Conservation (phyloP, 2,329 filamentous ascomycete genomes). For the Basipetospora sp. region DNA sequence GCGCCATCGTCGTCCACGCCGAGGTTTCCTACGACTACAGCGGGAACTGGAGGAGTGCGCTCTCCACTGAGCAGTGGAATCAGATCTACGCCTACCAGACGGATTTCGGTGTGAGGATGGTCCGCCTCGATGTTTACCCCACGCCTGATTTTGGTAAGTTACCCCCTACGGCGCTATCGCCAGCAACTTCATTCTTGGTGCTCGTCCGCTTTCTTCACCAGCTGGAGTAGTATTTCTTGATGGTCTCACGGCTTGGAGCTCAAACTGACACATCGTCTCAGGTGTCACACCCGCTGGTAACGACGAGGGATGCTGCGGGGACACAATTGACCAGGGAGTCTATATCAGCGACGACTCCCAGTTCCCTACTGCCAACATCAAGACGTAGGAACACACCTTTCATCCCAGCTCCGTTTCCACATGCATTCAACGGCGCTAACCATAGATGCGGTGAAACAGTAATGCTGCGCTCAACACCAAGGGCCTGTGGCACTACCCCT, state of each 20-base stretch:
- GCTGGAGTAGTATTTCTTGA: too few species aligned
- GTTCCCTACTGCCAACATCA: conserved; percentile 40
- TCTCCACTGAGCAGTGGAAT: conserved; percentile 42
- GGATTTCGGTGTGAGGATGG: conserved; percentile 44
- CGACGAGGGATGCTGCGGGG: conserved; percentile 28
- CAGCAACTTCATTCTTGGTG: too few species aligned
- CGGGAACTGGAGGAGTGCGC: conserved; percentile 31
- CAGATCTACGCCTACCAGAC: conserved; percentile 42
- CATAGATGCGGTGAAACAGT: conserved; percentile 8
- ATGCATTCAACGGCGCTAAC: too few species aligned
- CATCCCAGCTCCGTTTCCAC: too few species aligned
- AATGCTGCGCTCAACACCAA: conserved; percentile 31
- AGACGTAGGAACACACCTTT: conserved; percentile 20
- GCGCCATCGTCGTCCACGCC: conserved; percentile 39
- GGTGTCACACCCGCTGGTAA: not conserved
- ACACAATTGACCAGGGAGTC: conserved; percentile 31
- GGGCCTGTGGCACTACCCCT: conserved; percentile 45
- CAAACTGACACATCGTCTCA: not conserved
- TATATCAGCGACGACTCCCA: conserved; percentile 37
- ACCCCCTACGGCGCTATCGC: too few species aligned
- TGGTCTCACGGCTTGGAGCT: too few species aligned
- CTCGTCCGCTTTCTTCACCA: too few species aligned
- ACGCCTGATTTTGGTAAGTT: conserved; percentile 31
- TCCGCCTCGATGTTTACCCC: conserved; percentile 43
- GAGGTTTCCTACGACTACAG: conserved; percentile 40